Conservation (phyloP, 768 basidiomycete species). For the Lactarius tabidus region DNA sequence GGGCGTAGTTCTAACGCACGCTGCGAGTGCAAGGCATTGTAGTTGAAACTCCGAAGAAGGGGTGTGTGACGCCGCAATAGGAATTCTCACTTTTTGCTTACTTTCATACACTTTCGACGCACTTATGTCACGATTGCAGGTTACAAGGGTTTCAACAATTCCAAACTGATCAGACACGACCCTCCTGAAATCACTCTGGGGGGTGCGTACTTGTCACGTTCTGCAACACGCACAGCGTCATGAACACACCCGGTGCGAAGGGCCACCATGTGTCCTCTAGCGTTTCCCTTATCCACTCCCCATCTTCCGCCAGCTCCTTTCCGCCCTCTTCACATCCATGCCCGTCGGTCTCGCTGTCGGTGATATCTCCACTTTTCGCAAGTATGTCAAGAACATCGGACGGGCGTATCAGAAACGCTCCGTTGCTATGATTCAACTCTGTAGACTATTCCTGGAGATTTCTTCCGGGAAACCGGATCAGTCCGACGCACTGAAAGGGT, state of each 20-base stretch:
- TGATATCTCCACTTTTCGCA: constrained; percentile 19
- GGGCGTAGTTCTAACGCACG: neutral
- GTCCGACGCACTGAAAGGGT: constrained; percentile 20
- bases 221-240: neutral
- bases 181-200: neutral
- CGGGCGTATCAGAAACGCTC: constrained; percentile 22
- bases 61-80: neutral
- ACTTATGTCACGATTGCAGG: neutral
- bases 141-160: neutral
- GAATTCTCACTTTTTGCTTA: no score
- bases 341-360: constrained; percentile 16
- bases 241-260: constrained; percentile 8
- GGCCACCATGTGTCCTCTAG: constrained; percentile 9
- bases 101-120: no score
- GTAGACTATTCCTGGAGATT: constrained; percentile 20
- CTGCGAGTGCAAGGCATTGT: neutral
- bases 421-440: constrained; percentile 23
- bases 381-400: constrained; percentile 21
- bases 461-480: constrained; percentile 21
- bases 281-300: constrained; percentile 11
- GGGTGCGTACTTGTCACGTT: neutral
- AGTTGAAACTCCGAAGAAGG: neutral
- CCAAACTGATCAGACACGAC: neutral
- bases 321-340: neutral
- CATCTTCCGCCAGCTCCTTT: neutral